Conservation (phyloP, 2,329 filamentous ascomycete genomes). For the Dothistroma septosporum region DNA sequence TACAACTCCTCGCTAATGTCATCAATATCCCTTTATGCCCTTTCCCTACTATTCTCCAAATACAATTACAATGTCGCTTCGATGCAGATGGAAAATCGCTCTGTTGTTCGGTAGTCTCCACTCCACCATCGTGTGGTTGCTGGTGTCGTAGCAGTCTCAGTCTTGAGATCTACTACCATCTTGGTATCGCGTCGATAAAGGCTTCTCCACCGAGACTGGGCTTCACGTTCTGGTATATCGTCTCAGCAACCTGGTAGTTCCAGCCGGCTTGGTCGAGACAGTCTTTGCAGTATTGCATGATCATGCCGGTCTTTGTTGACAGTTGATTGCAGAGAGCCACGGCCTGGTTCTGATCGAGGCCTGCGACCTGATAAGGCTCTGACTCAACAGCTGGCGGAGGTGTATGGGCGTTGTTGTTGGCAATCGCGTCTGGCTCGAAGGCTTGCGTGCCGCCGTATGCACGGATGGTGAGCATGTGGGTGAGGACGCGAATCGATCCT, state of each 20-base stretch:
- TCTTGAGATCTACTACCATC: background rate
- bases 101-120: background rate
- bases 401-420: slow-evolving; percentile 38
- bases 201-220: slow-evolving; percentile 46
- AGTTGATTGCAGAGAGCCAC: slow-evolving; percentile 65
- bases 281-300: slow-evolving; percentile 69
- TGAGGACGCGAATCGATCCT: slow-evolving; percentile 68
- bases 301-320: slow-evolving; percentile 75
- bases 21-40: background rate
- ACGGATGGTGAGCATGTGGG: slow-evolving; percentile 71
- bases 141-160: background rate
- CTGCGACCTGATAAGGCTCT: slow-evolving; percentile 26
- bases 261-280: slow-evolving; percentile 76
- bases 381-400: slow-evolving; percentile 17
- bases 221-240: slow-evolving; percentile 71
- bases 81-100: background rate
- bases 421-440: slow-evolving; percentile 41
- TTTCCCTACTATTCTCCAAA: background rate
- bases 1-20: slow-evolving; percentile 2
- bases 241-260: slow-evolving; percentile 71
- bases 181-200: slow-evolving; percentile 29
- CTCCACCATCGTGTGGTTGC: background rate
- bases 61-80: background rate
- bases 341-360: slow-evolving; percentile 31
- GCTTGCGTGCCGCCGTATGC: slow-evolving; percentile 58